Evolutionary conservation across 495 filamentous ascomycete genomes (phyloP).

Genomic region (Aspergillus leporis): DNA sequence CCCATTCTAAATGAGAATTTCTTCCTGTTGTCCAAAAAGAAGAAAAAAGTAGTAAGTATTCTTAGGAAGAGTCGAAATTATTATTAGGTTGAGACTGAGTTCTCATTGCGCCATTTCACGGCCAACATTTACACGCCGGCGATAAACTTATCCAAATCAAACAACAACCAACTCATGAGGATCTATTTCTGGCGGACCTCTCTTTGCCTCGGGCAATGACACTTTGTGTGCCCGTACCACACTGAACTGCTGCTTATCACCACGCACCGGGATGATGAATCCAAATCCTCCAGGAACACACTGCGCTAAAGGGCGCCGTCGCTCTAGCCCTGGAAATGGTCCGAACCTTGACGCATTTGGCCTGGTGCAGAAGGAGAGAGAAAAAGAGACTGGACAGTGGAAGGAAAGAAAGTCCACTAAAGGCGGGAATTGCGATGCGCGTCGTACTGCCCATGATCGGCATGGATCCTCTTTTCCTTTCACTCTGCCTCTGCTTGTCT

Average conservation of each 20-base stretch:
- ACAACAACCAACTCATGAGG: no score
- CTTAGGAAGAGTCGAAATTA: neutral
- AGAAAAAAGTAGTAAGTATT: no score
- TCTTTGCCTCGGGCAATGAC: neutral
- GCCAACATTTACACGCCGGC: no score
- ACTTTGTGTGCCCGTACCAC: neutral
- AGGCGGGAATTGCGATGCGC: constrained; percentile 34
- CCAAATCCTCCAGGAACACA: constrained; percentile 29
- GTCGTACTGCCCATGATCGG: constrained; percentile 3
- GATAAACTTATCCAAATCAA: no score
- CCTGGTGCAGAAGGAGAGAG: neutral
- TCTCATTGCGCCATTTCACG: neutral
- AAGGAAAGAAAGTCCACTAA: neutral
- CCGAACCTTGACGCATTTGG: constrained; percentile 25
- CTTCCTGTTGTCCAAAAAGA: no score
- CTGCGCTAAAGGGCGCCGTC: constrained; percentile 24
- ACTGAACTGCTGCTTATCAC: neutral
- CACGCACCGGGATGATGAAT: constrained; percentile 26
- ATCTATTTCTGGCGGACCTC: neutral
- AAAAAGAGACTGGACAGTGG: neutral
- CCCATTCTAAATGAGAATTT: no score
- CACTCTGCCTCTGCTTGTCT: no score
- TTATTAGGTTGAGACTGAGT: neutral
- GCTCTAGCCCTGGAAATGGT: constrained; percentile 28
- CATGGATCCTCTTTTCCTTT: neutral